phyloP scores from a whole-genome alignment of 805 yeast species.

The Wickerhamomyces alni region DNA sequence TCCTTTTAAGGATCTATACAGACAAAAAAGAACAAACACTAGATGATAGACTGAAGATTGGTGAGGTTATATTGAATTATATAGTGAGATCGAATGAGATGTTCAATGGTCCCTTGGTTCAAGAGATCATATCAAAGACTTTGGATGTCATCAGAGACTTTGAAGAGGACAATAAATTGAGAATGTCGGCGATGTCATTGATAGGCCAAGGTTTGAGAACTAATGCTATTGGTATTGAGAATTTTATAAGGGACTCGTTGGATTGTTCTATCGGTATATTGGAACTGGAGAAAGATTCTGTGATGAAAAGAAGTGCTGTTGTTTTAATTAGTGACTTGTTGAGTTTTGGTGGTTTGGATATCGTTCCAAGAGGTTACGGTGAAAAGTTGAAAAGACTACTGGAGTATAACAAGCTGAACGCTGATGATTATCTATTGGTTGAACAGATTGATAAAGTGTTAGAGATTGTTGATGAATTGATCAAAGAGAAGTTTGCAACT shows the following conservation, averaged over 20 bases:
- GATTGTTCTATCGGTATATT: conserved; percentile 79
- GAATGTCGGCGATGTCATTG: conserved; percentile 86
- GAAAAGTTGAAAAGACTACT: conserved; percentile 35
- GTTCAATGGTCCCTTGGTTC: conserved; percentile 39
- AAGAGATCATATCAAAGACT: conserved; percentile 36
- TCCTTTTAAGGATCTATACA: conserved; percentile 33
- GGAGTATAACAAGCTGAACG: conserved; percentile 39
- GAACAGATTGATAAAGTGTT: conserved; percentile 47
- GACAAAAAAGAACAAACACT: conserved; percentile 26
- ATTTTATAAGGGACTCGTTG: conserved; percentile 47
- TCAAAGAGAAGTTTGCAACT: conserved; percentile 7
- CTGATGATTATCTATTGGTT: conserved; percentile 50
- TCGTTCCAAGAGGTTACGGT: conserved; percentile 46
- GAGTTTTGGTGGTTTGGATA: conserved; percentile 38
- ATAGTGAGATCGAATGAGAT: conserved; percentile 44
- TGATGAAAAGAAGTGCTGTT: conserved; percentile 69
- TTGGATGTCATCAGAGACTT: conserved; percentile 33
- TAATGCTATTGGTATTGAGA: conserved; percentile 47
- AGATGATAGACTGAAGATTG: conserved; percentile 71
- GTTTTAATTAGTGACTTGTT: conserved; percentile 60
- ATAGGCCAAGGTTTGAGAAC: conserved; percentile 64
- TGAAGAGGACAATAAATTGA: conserved; percentile 47
- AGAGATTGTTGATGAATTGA: conserved; percentile 20
- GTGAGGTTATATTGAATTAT: conserved; percentile 70
- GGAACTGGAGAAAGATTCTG: conserved; percentile 46